Conservation (phyloP, 805 yeast genomes). For the Ogataea methylovora region DNA sequence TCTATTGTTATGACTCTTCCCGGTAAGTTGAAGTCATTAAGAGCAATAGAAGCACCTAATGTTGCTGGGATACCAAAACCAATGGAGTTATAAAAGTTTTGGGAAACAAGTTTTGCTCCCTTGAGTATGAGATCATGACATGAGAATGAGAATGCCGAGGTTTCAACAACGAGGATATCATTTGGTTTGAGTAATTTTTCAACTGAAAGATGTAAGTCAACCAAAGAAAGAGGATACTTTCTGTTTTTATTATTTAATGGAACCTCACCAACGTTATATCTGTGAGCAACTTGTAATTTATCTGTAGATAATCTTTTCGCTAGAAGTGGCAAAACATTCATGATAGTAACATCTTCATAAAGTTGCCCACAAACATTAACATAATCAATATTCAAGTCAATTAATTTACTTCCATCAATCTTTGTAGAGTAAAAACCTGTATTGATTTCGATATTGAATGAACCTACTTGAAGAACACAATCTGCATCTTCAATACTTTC, state of each 20-base stretch:
- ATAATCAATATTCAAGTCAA: slow-evolving; percentile 36
- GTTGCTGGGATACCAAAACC: slow-evolving; percentile 48
- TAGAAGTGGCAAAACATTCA: slow-evolving; percentile 26
- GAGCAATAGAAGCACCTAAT: slow-evolving; percentile 38
- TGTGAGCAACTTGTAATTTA: slow-evolving; percentile 4
- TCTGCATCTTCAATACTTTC: slow-evolving; percentile 46
- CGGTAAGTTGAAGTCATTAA: slow-evolving; percentile 29
- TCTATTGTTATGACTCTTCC: slow-evolving; percentile 36
- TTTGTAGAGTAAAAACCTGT: slow-evolving; percentile 49
- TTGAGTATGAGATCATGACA: slow-evolving; percentile 24
- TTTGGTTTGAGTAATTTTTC: slow-evolving; percentile 26
- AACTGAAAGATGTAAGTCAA: slow-evolving; percentile 5
- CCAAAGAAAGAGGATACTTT: slow-evolving; percentile 11
- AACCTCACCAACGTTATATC: neutral
- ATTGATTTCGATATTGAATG: slow-evolving; percentile 55
- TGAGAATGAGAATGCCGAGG: slow-evolving; percentile 41
- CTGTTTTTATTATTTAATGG: neutral
- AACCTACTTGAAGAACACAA: slow-evolving; percentile 65
- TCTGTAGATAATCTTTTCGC: slow-evolving; percentile 27
- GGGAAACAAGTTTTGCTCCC: slow-evolving; percentile 29
- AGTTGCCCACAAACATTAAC: slow-evolving; percentile 27
- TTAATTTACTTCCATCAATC: slow-evolving; percentile 16
- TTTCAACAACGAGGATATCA: slow-evolving; percentile 37
- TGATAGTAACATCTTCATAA: slow-evolving; percentile 24
- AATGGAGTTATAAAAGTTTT: slow-evolving; percentile 40